phyloP scores from a whole-genome alignment of 208 protist genomes.

The Acanthamoeba castellanii region DNA sequence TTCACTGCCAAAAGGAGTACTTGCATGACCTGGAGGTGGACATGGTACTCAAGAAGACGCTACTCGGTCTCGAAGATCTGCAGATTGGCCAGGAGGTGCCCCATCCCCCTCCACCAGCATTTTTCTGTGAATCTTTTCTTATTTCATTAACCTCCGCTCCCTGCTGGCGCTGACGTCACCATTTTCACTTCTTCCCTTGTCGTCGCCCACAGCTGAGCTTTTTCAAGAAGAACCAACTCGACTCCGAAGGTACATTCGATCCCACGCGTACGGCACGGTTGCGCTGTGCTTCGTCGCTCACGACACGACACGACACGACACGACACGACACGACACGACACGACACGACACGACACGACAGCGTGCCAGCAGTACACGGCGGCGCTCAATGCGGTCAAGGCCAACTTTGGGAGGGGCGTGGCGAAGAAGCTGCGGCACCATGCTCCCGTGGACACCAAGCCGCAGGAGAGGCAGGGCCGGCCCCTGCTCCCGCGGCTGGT shows the following conservation, averaged over 20 bases:
- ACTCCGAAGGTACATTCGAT: not conserved
- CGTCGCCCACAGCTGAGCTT: not conserved
- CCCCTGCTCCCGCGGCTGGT: slow-evolving; percentile 14
- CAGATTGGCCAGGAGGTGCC: not conserved
- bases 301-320: too few relatives aligned
- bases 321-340: too few relatives aligned
- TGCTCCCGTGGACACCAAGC: not conserved
- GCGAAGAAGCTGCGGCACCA: not conserved
- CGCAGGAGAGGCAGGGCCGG: not conserved
- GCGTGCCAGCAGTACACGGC: not conserved
- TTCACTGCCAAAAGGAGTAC: not conserved
- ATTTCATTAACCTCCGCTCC: not conserved
- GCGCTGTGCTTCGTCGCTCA: too few relatives aligned
- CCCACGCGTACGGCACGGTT: too few relatives aligned
- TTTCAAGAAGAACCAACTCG: not conserved
- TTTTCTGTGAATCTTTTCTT: not conserved
- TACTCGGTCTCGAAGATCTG: not conserved
- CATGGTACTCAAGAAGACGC: not conserved
- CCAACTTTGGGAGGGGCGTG: not conserved
- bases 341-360: not conserved
- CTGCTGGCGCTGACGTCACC: not conserved
- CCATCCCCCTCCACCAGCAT: not conserved
- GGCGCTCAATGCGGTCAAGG: not conserved
- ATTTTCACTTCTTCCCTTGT: not conserved
- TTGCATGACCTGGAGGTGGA: not conserved